phyloP scores from a whole-genome alignment of 768 basidiomycete genomes.

The Porphyrellus cyaneotinctus region DNA sequence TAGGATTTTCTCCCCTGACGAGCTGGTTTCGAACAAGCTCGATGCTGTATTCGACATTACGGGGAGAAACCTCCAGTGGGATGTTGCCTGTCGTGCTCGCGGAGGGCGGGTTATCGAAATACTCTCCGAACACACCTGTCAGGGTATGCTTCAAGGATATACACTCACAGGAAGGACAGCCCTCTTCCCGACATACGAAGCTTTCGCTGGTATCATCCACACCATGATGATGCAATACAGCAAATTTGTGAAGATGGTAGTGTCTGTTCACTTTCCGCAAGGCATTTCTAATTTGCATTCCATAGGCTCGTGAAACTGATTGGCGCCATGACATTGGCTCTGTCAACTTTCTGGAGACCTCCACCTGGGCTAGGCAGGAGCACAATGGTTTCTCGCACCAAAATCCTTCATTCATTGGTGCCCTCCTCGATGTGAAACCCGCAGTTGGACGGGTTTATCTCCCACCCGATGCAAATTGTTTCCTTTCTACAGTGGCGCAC shows the following conservation, averaged over 20 bases:
- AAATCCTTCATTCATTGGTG: slow-evolving; percentile 81
- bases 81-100: slow-evolving; percentile 55
- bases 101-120: slow-evolving; percentile 88
- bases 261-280: background rate
- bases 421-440: slow-evolving; percentile 76
- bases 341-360: slow-evolving; percentile 85
- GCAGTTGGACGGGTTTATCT: slow-evolving; percentile 72
- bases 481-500: slow-evolving; percentile 79
- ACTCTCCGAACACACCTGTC: slow-evolving; percentile 83
- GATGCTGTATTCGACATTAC: slow-evolving; percentile 70
- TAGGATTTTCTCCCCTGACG: slow-evolving; percentile 90
- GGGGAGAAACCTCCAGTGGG: slow-evolving; percentile 84
- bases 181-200: slow-evolving; percentile 88
- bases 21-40: slow-evolving; percentile 83
- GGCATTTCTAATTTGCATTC: background rate
- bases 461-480: slow-evolving; percentile 88
- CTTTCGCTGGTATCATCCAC: slow-evolving; percentile 84
- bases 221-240: slow-evolving; percentile 90
- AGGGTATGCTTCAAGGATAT: slow-evolving; percentile 91
- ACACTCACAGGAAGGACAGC: slow-evolving; percentile 84
- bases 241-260: slow-evolving; percentile 83
- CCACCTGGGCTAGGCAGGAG: slow-evolving; percentile 81
- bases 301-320: slow-evolving; percentile 50
- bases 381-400: slow-evolving; percentile 92
- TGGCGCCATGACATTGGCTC: slow-evolving; percentile 73